phyloP scores from a whole-genome alignment of 1,284 basidiomycete species.

The Golubevia sp. region DNA sequence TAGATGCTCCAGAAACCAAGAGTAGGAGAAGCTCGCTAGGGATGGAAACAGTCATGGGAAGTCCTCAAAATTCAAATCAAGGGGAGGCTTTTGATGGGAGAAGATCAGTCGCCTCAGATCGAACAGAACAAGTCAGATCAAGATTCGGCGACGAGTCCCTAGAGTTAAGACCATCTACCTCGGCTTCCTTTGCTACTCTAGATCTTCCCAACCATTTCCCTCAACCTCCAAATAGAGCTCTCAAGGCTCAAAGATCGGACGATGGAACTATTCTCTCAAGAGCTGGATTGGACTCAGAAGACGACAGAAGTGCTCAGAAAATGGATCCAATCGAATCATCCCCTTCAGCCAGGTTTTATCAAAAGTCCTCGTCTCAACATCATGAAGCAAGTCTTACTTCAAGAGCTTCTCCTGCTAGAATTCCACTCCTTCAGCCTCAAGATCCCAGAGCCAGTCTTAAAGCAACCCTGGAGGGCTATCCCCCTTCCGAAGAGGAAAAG shows the following conservation, averaged over 20 bases:
- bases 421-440: neutral
- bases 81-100: neutral
- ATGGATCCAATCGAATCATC: too few species aligned
- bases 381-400: neutral
- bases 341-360: neutral
- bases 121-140: neutral
- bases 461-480: neutral
- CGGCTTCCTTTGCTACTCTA: neutral
- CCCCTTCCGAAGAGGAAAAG: neutral
- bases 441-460: neutral
- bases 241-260: slow-evolving; percentile 5
- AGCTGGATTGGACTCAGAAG: slow-evolving; percentile 13
- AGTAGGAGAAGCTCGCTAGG: neutral
- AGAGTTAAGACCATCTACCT: neutral
- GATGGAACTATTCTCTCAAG: slow-evolving; percentile 27
- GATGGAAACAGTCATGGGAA: neutral
- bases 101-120: neutral
- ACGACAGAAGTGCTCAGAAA: neutral
- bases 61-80: too few species aligned
- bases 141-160: too few species aligned
- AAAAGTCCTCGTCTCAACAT: neutral
- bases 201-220: neutral
- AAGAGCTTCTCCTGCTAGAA: neutral
- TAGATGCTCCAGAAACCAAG: neutral
- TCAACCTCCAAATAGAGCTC: neutral